Percentiles rank a stretch among this genome's conserved stretches.
phyloP scores from a whole-genome alignment of 2,329 filamentous ascomycete genomes.

The Chaetomiaceae sp. region DNA sequence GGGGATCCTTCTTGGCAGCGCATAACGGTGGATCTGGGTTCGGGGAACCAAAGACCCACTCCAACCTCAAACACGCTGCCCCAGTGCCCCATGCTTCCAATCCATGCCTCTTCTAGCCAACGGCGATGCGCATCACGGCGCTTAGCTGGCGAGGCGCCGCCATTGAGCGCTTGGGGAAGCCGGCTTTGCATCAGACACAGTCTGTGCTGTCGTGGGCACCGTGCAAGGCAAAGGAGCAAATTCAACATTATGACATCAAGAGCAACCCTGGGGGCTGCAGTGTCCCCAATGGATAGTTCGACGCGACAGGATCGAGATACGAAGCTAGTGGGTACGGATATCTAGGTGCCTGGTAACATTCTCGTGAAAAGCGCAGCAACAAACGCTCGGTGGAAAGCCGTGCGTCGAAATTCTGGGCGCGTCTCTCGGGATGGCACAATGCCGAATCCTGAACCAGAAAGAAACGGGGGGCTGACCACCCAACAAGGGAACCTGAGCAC shows the following conservation, averaged over 20 bases:
- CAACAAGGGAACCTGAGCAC: neutral
- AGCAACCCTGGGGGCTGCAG: too few relatives aligned
- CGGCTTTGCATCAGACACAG: neutral
- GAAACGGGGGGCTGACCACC: constrained; percentile 4
- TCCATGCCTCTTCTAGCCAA: neutral
- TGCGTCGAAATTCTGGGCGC: too few relatives aligned
- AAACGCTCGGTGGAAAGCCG: too few relatives aligned
- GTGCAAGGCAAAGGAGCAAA: neutral
- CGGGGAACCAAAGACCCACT: constrained; percentile 1
- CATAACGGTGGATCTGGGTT: constrained; percentile 3
- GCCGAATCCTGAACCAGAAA: neutral
- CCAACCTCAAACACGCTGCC: neutral
- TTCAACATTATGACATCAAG: neutral
- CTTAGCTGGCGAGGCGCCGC: constrained; percentile 8
- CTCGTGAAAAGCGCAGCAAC: too few relatives aligned
- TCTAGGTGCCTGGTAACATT: too few relatives aligned
- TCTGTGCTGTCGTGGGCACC: neutral
- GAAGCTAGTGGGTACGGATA: too few relatives aligned
- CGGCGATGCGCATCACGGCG: constrained; percentile 7
- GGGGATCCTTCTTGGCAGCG: constrained; percentile 7
- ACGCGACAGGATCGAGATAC: too few relatives aligned
- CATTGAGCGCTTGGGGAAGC: constrained; percentile 7
- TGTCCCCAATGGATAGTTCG: too few relatives aligned
- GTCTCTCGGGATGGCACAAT: neutral
- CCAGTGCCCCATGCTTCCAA: neutral